Base-by-base conservation (phyloP, 257 asterid genomes). In the Euphrasia confusa region DNA sequence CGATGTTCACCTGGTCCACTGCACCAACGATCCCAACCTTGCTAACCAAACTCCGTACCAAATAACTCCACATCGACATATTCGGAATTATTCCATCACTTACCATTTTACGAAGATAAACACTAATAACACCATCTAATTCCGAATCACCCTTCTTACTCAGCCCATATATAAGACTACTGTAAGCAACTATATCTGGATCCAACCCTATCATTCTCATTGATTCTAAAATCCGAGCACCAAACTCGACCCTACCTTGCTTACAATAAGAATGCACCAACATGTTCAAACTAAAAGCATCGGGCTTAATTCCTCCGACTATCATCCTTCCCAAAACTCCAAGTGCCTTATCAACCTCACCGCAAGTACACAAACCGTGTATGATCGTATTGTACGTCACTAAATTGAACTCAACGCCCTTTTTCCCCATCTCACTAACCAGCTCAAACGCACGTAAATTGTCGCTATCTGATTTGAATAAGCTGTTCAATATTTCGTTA, bases 321-420 rank as follows among this genome's bases (percentile, higher is more conserved):
- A 80, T 68, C 96, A 88, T 86, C 68, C 79, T 86, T 32, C 90
- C 95, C 12, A 91, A 58, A 32, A 84, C 72, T 64, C 69, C 75
- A 69, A 61, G 52, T 4, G 84, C 84, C 74, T 65, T 75, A 48
- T 73, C 85, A 71, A 80, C 42, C 80, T 78, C 73, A 35, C 79
- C 84, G 8, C 66, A 74, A 40, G 57, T 57, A 64, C 79, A 81
- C 63, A 87, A 44, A 42, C 97, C 86, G 9, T 78, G 72, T 58
- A 84, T 60, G 8, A 88, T 72, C 30, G 92, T 84, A 73, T 91
- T 88, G 76, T 81, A 88, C 0, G 93, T 86, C 70, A 83, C 93
- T 26, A 68, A 39, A 53, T 77, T 78, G 40, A 88, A 80, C 75
- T 73, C 75, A 7, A 86, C 33, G 3, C 80, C 84, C 45, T 54